Evolutionary conservation across 192 early-diverging fungal genomes (phyloP), one percentile per base, ranked within the genome.

Genomic region (Umbelopsis isabellina): DNA sequence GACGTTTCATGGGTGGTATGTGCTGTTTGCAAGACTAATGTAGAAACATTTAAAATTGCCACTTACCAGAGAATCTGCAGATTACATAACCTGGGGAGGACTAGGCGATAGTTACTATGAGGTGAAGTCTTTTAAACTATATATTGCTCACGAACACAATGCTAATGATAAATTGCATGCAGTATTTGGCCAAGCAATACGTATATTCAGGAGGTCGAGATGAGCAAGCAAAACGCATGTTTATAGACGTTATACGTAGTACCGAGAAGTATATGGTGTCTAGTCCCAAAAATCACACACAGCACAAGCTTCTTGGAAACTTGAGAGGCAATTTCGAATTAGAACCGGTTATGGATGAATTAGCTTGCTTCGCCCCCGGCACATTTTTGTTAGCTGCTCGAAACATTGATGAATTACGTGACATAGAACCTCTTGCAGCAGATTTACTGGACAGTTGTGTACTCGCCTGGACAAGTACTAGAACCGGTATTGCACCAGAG

Each of bases 91-190:
- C 4, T 80, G 81, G 37, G 85, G 82, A 25, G 86, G 82, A 15
- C 75, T 83, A 82, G 77, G 69, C 3, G 87, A 89, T 49, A 86
- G 84, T 46, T 86, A 85, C 51, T 89, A 89, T 49, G 87, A 89
- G 83, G 86, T 88, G 79, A 27, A 55, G 10, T 15, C 16, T 30
- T 46, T n/a, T 4, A 49, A 22, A 61, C 61, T 18, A 30, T 16
- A 52, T 12, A 23, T 12, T 52, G 21, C 21, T 5, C 51, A 25
- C 8, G 1, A 21, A 48, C 2, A 66, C 67, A 27, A 66, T 10
- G 6, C 37, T 41, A 1, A 41, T 10, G 37, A 6, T 41, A n/a
- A 16, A 25, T 25, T 69, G 15, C 16, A 37, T 51, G 15, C 65
- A 83, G 80, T 89, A 89, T 61, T 64, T 90, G 37, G 74, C 87